Base-by-base conservation (phyloP, 2,329 filamentous ascomycete genomes). In the Apiospora phragmitis region DNA sequence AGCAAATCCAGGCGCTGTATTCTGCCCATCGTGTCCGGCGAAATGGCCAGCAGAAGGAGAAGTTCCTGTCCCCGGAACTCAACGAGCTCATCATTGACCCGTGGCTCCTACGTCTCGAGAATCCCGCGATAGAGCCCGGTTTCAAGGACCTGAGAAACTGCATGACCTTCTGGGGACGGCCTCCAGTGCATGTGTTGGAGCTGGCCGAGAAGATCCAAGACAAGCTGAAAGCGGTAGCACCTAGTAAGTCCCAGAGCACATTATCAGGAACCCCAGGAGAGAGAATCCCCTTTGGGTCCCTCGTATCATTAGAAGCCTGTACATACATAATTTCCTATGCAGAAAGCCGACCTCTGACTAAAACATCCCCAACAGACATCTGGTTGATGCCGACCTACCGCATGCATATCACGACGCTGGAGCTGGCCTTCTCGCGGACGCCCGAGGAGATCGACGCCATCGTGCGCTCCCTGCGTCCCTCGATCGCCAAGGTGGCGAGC, bases 111-210 rank as follows among this genome's bases (percentile, higher is more conserved):
- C 91, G 91, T 70, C 83, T 97, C 42, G 88, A 92, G 74, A 86
- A 91, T 59, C 87, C 88, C 1, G 81, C 86, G 0, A 82, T 91
- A 45, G 87, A 93, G 73, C 91, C 90, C 0, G 89, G 89, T 0
- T 97, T 92, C 78, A 80, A 85, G 68, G 95, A 98, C 79, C 88
- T 89, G 55, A 86, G 95, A 51, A 87, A 97, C 77, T 97, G 95
- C 78, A 85, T 98, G 14, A 93, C 94, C 0, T 91, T 98, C 78
- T 98, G 94, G 94, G 94, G 93, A 4, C 87, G 95, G 8, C 95
- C 95, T 21, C 93, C 95, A 0, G 82, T 89, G 65, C 89, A 92
- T 74, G 85, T 98, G 24, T 85, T 92, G 65, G 82, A 87, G 26
- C 82, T 98, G 71, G 89, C 95, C 3, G 81, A 83, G 2, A 86